Conservation (phyloP, 129 eudicot genomes). For the Pittosporum tobira region DNA sequence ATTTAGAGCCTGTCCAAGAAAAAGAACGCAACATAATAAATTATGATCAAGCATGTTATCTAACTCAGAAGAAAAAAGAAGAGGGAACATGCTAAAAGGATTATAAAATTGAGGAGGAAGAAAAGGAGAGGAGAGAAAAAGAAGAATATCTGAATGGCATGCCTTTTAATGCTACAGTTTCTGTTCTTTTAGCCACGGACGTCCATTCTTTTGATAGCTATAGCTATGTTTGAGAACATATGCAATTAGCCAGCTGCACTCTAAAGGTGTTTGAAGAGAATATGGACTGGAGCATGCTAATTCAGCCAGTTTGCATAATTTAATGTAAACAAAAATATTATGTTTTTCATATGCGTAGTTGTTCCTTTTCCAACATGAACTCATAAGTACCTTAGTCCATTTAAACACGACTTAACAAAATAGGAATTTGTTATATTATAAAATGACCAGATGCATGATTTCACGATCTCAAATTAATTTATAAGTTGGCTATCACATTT, state of each 20-base stretch:
- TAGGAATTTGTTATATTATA: background rate
- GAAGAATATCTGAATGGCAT: background rate
- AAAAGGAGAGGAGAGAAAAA: slow-evolving; percentile 3
- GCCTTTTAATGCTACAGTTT: background rate
- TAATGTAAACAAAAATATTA: background rate
- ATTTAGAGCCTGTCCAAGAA: background rate
- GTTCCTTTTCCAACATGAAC: background rate
- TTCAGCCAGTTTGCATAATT: background rate
- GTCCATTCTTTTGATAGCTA: background rate
- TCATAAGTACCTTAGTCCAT: background rate
- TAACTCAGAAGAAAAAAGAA: too few species aligned
- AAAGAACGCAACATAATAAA: background rate
- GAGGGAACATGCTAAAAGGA: background rate
- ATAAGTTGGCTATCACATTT: background rate
- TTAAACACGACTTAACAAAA: background rate
- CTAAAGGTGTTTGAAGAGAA: background rate
- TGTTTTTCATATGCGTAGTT: background rate
- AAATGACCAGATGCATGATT: background rate
- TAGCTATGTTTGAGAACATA: background rate
- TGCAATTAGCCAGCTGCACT: background rate
- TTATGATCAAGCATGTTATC: background rate
- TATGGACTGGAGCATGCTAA: background rate
- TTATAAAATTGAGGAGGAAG: background rate
- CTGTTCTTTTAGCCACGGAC: background rate
- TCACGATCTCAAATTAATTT: background rate